Evolutionary conservation across 129 eudicot species (phyloP), one percentile per base, ranked within the genome.

Genomic region (Solidago caesia): DNA sequence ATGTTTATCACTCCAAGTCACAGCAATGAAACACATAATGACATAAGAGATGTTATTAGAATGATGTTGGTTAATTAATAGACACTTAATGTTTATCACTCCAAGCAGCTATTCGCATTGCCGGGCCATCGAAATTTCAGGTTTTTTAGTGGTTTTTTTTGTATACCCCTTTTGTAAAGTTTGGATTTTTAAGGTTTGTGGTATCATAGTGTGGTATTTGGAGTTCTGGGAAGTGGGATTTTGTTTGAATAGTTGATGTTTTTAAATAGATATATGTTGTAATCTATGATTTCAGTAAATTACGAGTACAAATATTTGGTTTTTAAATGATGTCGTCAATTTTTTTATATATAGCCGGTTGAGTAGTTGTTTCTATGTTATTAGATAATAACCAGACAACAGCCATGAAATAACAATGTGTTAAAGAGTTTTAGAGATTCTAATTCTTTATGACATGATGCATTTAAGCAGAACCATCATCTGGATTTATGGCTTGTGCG

Each of bases 401-500:
- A n/a, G n/a, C n/a, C n/a, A n/a, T n/a, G n/a, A n/a, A n/a, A n/a
- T n/a, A n/a, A n/a, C n/a, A n/a, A n/a, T n/a, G n/a, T n/a, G n/a
- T n/a, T n/a, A n/a, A n/a, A n/a, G n/a, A n/a, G n/a, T n/a, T n/a
- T n/a, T n/a, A 29, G 25, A 56, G 51, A 49, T 21, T 58, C 70
- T 79, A 59, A 80, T 73, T 73, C 47, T 42, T 45, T 26, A 73
- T 61, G 64, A 61, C 39, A 15, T 82, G 72, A 66, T 25, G 55
- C 46, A 27, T 62, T 46, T 73, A 53, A 75, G 68, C 85, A 95
- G 99, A 97, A 97, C 6, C 99, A 95, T 79, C 99, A 95, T 87
- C 84, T 95, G 72, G 99, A 95, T 83, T 75, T 95, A 76, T 84
- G 99, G 55, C 97, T 91, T 81, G 91, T 95, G 33, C 84, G 99